Evolutionary conservation across 2,329 filamentous ascomycete genomes (phyloP).

Genomic region (Blumeriella jaapii): DNA sequence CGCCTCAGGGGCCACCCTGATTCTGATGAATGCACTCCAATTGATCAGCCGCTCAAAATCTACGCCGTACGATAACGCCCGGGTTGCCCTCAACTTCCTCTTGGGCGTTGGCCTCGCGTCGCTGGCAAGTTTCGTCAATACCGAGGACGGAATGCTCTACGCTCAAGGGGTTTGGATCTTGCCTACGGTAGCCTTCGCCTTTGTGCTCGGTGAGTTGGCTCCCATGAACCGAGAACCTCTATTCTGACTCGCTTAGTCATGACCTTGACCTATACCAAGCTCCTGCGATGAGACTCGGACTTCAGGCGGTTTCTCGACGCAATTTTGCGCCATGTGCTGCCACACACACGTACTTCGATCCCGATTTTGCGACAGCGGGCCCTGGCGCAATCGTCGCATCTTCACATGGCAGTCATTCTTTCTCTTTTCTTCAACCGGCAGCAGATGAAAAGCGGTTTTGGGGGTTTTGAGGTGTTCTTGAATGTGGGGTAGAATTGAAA

Average conservation of each 20-base stretch:
- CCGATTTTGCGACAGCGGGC: too few species aligned
- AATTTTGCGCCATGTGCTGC: too few species aligned
- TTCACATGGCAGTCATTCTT: too few species aligned
- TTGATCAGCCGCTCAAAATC: conserved; percentile 6
- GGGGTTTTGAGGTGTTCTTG: too few species aligned
- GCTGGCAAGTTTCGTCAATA: conserved; percentile 5
- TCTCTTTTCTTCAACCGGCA: too few species aligned
- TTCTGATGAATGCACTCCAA: conserved; percentile 17
- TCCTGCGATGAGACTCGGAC: too few species aligned
- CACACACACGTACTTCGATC: too few species aligned
- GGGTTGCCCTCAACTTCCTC: conserved; percentile 3
- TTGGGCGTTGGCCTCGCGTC: conserved; percentile 1
- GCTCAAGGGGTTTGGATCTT: conserved; percentile 9
- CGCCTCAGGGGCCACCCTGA: conserved; percentile 14
- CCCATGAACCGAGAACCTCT: too few species aligned
- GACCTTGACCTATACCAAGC: background rate
- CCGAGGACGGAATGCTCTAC: conserved; percentile 2
- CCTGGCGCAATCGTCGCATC: too few species aligned
- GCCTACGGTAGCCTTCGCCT: conserved; percentile 6
- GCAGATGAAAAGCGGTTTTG: too few species aligned
- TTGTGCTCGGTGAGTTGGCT: conserved; percentile 1
- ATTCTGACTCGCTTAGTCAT: background rate
- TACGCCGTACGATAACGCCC: conserved; percentile 2
- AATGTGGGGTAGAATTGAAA: too few species aligned
- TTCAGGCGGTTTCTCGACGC: too few species aligned